Evolutionary conservation across 2,329 filamentous ascomycete species (phyloP).

Genomic region (Calycina herbarum): DNA sequence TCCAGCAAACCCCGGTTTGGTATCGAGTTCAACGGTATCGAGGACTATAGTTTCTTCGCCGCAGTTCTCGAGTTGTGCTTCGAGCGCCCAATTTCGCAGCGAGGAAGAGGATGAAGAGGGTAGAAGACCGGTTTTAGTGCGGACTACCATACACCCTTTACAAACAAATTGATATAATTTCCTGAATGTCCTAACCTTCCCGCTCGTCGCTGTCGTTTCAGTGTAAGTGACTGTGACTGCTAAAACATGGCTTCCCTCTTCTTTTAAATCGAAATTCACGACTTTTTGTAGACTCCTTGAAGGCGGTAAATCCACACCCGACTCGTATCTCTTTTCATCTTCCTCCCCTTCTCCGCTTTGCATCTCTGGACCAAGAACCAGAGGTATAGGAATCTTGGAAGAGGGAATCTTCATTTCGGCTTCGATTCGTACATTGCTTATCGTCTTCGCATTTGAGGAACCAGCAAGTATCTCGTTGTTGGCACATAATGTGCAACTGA

Average conservation of each 20-base stretch:
- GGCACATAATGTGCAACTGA: slow-evolving; percentile 92
- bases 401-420: slow-evolving; percentile 94
- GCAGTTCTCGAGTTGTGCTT: slow-evolving; percentile 95
- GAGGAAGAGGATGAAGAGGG: slow-evolving; percentile 34
- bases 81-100: slow-evolving; percentile 67
- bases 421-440: slow-evolving; percentile 77
- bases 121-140: slow-evolving; percentile 75
- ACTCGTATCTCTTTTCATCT: slow-evolving; percentile 17
- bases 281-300: slow-evolving; percentile 77
- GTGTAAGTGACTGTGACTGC: slow-evolving; percentile 94
- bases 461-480: slow-evolving; percentile 73
- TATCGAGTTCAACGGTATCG: slow-evolving; percentile 61
- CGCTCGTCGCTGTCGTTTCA: slow-evolving; percentile 72
- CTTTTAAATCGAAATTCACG: slow-evolving; percentile 83
- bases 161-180: slow-evolving; percentile 97
- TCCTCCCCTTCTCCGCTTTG: slow-evolving; percentile 5
- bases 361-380: slow-evolving; percentile 51
- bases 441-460: slow-evolving; percentile 42
- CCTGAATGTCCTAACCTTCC: slow-evolving; percentile 79
- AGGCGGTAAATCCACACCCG: slow-evolving; percentile 52
- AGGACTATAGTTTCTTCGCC: slow-evolving; percentile 80
- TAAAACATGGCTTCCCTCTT: slow-evolving; percentile 91
- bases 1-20: slow-evolving; percentile 51
- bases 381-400: slow-evolving; percentile 58
- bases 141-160: slow-evolving; percentile 83